Evolutionary conservation across 2,329 filamentous ascomycete species (phyloP).

Genomic region (Aspergillus sp.): DNA sequence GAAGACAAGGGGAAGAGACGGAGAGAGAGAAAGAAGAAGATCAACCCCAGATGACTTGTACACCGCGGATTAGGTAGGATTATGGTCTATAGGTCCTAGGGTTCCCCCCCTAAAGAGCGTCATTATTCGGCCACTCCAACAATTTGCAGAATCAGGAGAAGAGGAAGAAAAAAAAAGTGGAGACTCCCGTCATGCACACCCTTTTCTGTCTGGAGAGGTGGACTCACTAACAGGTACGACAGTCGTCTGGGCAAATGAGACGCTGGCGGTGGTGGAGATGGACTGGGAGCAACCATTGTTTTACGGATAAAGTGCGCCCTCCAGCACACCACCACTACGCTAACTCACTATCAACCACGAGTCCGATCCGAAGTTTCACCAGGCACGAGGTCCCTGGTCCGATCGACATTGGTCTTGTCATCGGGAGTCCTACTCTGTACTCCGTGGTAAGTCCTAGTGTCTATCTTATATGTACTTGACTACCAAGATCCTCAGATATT

Average conservation of each 20-base stretch:
- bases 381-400: background rate
- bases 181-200: background rate
- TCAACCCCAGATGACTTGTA: background rate
- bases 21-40: background rate
- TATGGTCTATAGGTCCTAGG: background rate
- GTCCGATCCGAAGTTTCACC: conserved; percentile 1
- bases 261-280: background rate
- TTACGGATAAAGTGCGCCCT: too few relatives aligned
- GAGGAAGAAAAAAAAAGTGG: conserved; percentile 1
- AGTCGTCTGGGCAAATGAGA: background rate
- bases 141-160: conserved; percentile 5
- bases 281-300: background rate
- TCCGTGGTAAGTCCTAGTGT: too few relatives aligned
- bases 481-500: too few relatives aligned
- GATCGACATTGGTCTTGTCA: conserved; percentile 1
- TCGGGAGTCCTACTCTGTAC: background rate
- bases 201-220: conserved; percentile 5
- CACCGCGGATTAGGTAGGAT: background rate
- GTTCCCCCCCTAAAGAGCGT: too few relatives aligned
- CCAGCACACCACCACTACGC: too few relatives aligned
- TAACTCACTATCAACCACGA: background rate
- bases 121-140: background rate
- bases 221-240: background rate
- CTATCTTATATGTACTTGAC: too few relatives aligned
- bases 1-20: background rate